Evolutionary conservation across 129 eudicot genomes (phyloP).

Genomic region (Cynara cardunculus): DNA sequence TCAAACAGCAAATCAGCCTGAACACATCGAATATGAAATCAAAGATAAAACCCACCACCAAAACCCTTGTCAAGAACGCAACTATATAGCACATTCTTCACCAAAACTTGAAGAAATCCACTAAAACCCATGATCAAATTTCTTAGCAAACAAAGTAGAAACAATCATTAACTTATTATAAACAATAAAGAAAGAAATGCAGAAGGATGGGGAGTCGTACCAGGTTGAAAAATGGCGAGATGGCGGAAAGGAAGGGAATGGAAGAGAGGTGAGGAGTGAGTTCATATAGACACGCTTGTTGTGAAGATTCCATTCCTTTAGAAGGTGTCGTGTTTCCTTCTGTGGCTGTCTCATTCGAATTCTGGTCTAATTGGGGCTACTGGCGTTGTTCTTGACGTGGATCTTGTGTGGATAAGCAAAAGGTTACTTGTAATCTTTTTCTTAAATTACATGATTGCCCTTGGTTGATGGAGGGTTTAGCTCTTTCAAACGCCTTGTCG

Average conservation of each 20-base stretch:
- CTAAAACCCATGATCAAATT: conserved; percentile 20
- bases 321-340: background rate
- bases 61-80: background rate
- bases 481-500: background rate
- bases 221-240: conserved; percentile 3
- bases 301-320: background rate
- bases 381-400: conserved; percentile 17
- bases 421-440: background rate
- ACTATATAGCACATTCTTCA: background rate
- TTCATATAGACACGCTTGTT: conserved; percentile 19
- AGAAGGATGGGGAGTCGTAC: background rate
- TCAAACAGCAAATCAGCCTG: background rate
- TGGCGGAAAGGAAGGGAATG: background rate
- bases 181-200: background rate
- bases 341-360: conserved; percentile 4
- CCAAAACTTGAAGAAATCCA: background rate
- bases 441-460: background rate
- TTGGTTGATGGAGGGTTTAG: background rate
- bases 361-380: background rate
- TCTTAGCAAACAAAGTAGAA: conserved; percentile 7
- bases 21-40: background rate
- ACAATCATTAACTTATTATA: background rate
- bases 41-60: background rate
- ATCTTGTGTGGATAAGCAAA: conserved; percentile 28
- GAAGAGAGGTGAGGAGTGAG: background rate